Base-by-base conservation (phyloP, 768 basidiomycete genomes). In the Fomitopsis serialis region DNA sequence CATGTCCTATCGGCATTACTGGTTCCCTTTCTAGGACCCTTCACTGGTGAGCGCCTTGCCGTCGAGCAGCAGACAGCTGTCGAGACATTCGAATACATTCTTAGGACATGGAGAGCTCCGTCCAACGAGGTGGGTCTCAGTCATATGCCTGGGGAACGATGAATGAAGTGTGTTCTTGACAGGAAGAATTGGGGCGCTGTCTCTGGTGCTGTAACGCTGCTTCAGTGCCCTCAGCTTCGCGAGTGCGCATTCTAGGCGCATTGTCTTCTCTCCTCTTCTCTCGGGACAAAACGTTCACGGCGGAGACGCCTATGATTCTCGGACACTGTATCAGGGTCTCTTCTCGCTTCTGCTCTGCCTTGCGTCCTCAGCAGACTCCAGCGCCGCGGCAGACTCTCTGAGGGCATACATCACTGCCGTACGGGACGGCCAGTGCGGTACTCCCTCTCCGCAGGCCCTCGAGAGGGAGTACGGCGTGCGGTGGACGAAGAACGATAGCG, bases 181-280 rank as follows among this genome's bases (percentile, higher is more conserved):
- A 76, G 58, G 71, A 67, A 22, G 78, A 76, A 50, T 70, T 85
- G 10, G 81, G 82, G 54, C 79, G 87, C 23, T 80, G 77, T 58
- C 56, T 85, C 27, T 91, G 88, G 88, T 89, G 86, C 61, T 81
- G 81, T 58, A 79, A 78, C 57, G 85, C 85, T 9, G 80, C 80
- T 1, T 66, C 73, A 7, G 71, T 74, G 19, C 68, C 71, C 7
- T 71, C 76, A 8, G 59, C 59, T 17, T 67, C 77, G 46, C 75
- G 81, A 17, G 71, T 74, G 9, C 76, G 81, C 21, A 70, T 85
- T 23, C 59, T 89, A 17, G 72, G 71, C 10, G 67, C 70, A 10
- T 70, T 89, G 3, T 75, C 76, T 57, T 64, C 73, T 2, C 50
- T 59, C 61, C 79, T 62, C 53, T 84, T 58, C 70, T 72, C 60